Base-by-base conservation (phyloP, 2,329 filamentous ascomycete genomes). In the Trichoderma semiorbis region DNA sequence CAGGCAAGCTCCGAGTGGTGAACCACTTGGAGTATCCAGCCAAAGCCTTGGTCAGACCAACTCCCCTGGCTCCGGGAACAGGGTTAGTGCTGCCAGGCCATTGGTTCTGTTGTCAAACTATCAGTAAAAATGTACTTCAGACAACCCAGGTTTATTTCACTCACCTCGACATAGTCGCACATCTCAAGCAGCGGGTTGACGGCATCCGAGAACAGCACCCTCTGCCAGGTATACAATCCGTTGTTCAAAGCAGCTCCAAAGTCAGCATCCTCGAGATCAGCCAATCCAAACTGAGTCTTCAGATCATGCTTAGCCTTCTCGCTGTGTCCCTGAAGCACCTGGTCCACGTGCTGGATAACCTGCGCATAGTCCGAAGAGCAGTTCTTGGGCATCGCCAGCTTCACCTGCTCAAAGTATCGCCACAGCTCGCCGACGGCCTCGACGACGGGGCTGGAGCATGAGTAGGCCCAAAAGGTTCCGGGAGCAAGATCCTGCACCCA, bases 391-490 rank as follows among this genome's bases (percentile, higher is more conserved):
- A 82, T 81, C 47, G 80, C 87, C 16, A 82, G 75, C 16, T 82
- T 80, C 1, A 84, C 81, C 1, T 84, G 84, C 64, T 84, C 81
- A 69, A 79, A 85, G 77, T 87, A 88, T 75, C 84, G 77, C 84
- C 91, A 94, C 80, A 90, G 93, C 75, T 94, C 91, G 74, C 88
- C 89, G 72, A 94, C 91, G 5, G 93, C 92, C 75, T 90, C 87
- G 0, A 91, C 92, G 2, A 95, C 92, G 2, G 92, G 93, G 1
- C 92, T 94, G 0, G 91, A 93, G 0, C 91, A 90, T 63, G 96
- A 93, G 8, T 91, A 88, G 3, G 87, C 93, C 86, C 88, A 94
- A 79, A 92, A 95, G 10, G 91, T 84, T 50, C 94, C 90, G 0
- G 93, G 93, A 77, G 95, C 94, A 14, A 90, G 80, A 61, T 89